A percentile compares a stretch with the other conserved stretches of the same genome.
Evolutionary conservation across 805 yeast species (phyloP).

Genomic region (Candida gorgasii): DNA sequence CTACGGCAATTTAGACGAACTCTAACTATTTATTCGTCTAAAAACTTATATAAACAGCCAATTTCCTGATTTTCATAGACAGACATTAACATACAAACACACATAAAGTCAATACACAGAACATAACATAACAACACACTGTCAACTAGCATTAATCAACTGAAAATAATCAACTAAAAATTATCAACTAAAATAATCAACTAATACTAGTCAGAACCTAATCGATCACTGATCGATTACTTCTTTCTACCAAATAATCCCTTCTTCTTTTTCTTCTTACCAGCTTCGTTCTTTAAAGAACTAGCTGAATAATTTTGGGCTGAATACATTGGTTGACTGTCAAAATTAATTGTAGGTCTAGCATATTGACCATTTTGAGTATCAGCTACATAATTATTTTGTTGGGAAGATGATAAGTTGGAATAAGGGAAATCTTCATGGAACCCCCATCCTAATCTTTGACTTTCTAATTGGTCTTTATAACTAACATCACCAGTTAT

Average conservation of each 20-base stretch:
- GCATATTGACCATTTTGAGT: constrained; percentile 27
- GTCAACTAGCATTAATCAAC: no score
- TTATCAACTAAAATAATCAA: not conserved
- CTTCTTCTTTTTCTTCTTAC: constrained; percentile 56
- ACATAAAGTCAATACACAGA: not conserved
- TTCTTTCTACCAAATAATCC: constrained; percentile 70
- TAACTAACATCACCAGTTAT: constrained; percentile 85
- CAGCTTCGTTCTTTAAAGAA: constrained; percentile 33
- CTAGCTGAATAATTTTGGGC: constrained; percentile 63
- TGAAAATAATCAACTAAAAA: no score
- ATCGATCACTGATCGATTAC: not conserved
- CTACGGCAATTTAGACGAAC: constrained; percentile 1
- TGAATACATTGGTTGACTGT: constrained; percentile 46
- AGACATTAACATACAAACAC: not conserved
- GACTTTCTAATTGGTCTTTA: constrained; percentile 79
- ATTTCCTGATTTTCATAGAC: not conserved
- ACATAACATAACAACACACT: not conserved
- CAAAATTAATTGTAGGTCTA: constrained; percentile 43
- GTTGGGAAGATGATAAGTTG: constrained; percentile 24
- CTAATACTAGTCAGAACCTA: not conserved
- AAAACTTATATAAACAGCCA: constrained; percentile 1
- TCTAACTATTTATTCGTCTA: constrained; percentile 1
- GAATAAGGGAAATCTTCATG: constrained; percentile 72
- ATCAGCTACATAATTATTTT: constrained; percentile 21
- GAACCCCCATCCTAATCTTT: constrained; percentile 82